A percentile compares a stretch with the other conserved stretches of the same genome.
Conservation (phyloP, 306 rosid species). For the Abrus pulchellus region DNA sequence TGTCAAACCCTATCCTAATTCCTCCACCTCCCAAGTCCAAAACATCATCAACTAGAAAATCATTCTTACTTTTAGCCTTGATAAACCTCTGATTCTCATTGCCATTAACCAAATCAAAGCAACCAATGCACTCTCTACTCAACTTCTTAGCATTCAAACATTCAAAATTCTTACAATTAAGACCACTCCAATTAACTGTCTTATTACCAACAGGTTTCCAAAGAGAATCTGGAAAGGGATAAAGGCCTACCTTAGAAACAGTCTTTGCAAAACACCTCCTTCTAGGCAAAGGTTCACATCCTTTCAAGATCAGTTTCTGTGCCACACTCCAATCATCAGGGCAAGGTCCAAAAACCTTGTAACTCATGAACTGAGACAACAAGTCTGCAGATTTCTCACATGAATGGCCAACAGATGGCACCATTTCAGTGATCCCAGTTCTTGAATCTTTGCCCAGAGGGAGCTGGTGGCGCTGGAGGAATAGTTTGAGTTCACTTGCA, state of each 20-base stretch:
- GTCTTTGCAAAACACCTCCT: constrained; percentile 86
- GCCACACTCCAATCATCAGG: constrained; percentile 94
- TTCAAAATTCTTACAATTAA: constrained; percentile 75
- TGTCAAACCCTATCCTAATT: constrained; percentile 80
- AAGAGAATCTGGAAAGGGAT: constrained; percentile 70
- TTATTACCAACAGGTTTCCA: constrained; percentile 84
- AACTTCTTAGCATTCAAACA: constrained; percentile 79
- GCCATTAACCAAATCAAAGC: constrained; percentile 76
- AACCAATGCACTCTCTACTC: constrained; percentile 73
- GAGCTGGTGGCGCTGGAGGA: constrained; percentile 75
- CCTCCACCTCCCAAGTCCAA: constrained; percentile 81
- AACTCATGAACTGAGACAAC: constrained; percentile 81
- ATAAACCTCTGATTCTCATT: constrained; percentile 73
- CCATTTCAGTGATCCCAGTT: constrained; percentile 96
- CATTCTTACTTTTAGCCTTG: constrained; percentile 72
- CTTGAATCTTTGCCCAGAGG: constrained; percentile 91
- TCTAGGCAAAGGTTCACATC: constrained; percentile 90
- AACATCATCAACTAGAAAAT: constrained; percentile 81
- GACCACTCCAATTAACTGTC: constrained; percentile 84
- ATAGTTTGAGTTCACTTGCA: constrained; percentile 74
- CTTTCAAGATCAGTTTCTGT: constrained; percentile 77
- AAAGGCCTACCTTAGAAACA: constrained; percentile 68
- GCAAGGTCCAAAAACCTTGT: constrained; percentile 75
- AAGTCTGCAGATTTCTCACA: constrained; percentile 77
- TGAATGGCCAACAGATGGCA: constrained; percentile 85